Conservation (phyloP, 2,329 filamentous ascomycete genomes). For the Aspergillus bombycis region DNA sequence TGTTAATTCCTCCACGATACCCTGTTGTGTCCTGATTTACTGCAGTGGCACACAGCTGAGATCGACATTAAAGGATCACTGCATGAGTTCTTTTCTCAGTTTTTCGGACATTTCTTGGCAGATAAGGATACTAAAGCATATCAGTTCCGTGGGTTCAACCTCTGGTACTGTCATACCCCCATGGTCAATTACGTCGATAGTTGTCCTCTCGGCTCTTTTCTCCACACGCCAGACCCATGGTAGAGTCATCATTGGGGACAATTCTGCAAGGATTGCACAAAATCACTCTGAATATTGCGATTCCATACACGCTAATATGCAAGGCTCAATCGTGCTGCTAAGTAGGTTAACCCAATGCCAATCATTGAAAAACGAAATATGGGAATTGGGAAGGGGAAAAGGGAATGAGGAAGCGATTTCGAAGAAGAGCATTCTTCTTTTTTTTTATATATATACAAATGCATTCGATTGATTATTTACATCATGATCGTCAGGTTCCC, state of each 20-base stretch:
- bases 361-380: neutral
- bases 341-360: neutral
- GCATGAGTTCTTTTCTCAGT: neutral
- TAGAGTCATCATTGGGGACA: neutral
- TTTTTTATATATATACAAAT: neutral
- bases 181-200: neutral
- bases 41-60: neutral
- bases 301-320: neutral
- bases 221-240: neutral
- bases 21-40: neutral
- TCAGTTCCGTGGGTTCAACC: neutral
- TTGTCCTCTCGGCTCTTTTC: neutral
- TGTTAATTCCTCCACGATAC: neutral
- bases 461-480: conserved; percentile 3
- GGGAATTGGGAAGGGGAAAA: neutral
- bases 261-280: neutral
- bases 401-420: too few relatives aligned
- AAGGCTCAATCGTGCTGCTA: neutral
- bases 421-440: neutral
- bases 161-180: neutral
- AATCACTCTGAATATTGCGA: neutral
- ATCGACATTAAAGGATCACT: conserved; percentile 2
- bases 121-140: neutral
- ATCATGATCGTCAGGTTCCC: conserved; percentile 18
- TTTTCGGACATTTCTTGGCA: neutral